Base-by-base conservation (phyloP, 169 alveolate genomes). In the Cryptosporidium ubiquitum region DNA sequence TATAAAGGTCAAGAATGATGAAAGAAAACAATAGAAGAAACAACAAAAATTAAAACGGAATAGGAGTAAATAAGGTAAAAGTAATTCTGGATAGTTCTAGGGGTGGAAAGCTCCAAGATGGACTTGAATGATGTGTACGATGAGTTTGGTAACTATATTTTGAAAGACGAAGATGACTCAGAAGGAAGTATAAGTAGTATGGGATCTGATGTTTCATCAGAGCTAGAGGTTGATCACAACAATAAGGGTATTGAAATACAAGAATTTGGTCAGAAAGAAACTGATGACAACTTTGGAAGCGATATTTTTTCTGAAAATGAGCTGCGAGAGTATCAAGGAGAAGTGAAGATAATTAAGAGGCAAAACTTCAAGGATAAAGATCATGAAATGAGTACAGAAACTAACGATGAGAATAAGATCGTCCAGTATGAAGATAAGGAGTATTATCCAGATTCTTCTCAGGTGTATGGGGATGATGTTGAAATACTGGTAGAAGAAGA, bases 131-230 rank as follows among this genome's bases (percentile, higher is more conserved):
- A 97, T 85, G 75, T 97, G 86, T 98, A 98, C 92, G 99, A 99
- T 84, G 99, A 98, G 93, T 99, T 99, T 84, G 99, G 99, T 29
- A 99, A 99, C 94, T 98, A 98, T 91, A 97, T 98, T 33, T 97
- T 97, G 61, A 98, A 94, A 68, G 91, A 94, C 35, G 98, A 93
- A 40, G 95, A 94, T 23, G 95, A 92, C 40, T 94, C 68, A 5
- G 96, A 91, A 52, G 85, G 71, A 31, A 92, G 85, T 37, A 39
- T 84, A 20, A 85, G 70, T 47, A 89, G 33, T 26, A 85, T 70
- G 7, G 91, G 47, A 23, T 68, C 61, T 47, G 92, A 85, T 57
- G 86, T 9, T 20, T 23, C 44, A 66, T 71, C 51, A 9, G 89
- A 42, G 35, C 58, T 40, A n/a, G 68, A 69, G 84, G 84, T 29